Base-by-base conservation (phyloP, 768 basidiomycete species). In the Strobilomyces dryophilus region DNA sequence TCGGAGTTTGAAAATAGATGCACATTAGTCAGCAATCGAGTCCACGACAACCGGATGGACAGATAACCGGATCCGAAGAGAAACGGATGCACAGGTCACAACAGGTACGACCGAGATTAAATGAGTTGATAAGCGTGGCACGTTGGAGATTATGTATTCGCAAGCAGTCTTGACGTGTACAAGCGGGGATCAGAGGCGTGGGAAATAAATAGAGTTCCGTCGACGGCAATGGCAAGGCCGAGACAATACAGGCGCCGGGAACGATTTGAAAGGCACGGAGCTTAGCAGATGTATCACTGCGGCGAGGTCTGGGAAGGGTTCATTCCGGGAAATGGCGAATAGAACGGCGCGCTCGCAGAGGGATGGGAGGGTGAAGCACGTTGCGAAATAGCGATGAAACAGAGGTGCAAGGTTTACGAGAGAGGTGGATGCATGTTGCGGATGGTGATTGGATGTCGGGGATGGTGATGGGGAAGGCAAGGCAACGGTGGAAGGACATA, bases 251-350 rank as follows among this genome's bases (percentile, higher is more conserved):
- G 42, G 40, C 51, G 29, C 54, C 52, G 18, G 42, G 29, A 24
- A 24, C 45, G 63, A 64, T 64, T 64, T 64, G 64, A 64, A 63
- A 65, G 62, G 32, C 7, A 15, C 48, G 34, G 55, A 63, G 55
- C 42, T 53, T 48, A 37, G 17, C 11, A 44, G 15, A 14, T 34
- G 45, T 11, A 21, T 55, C 24, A 31, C 26, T 52, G 50, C 21
- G 57, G 37, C 47, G 26, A 14, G 20, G 12, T 24, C 39, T 27
- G 42, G 49, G 29, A 4, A 17, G 36, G 2, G 20, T 44, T 39
- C 45, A 47, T 32, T 37, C 45, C 51, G 46, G 49, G 32, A 58
- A 35, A 41, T 49, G 21, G 47, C 32, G 51, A 47, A 26, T 18
- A 18, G 48, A 35, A 15, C 9, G 37, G 21, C 18, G 26, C 36